Evolutionary conservation across 352 stramenopile species (phyloP), one percentile per base, ranked within the genome.

Genomic region (Phytophthora pistaciae): DNA sequence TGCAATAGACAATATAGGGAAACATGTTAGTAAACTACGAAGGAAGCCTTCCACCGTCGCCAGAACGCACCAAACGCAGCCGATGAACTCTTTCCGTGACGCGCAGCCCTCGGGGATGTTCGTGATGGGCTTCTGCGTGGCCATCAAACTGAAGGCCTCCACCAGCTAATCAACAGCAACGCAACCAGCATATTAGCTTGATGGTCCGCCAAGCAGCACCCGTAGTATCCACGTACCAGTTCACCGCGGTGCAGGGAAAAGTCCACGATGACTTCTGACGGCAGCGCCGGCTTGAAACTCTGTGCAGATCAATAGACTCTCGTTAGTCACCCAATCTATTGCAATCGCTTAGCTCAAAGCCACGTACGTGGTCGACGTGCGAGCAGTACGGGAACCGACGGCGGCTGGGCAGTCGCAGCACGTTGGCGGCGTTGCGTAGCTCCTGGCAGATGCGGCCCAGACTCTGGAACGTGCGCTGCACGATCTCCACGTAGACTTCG

Each of bases 191-290:
- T 0, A 9, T 44, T 29, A 16, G 29, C 54, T 55, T 50, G 33
- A 50, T 13, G 31, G 31, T 38, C 31, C 9, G 31, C 31, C 8
- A 38, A 38, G 31, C 25, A 46, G 9, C 50, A 20, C 27, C 48
- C 13, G 5, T 36, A 44, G 29, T 20, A 38, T 20, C 9, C 42
- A 70, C 62, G 54, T 56, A 96, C 88, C 77, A 96, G 56, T 69
- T 94, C 86, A 33, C 86, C 90, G 18, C 87, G 85, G 56, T 95
- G 84, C 42, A 96, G 85, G 9, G 90, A 96, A 59, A 95, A 94
- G 40, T 96, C 90, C 23, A 96, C 82, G 16, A 95, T 81, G 23
- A 95, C 74, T 68, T 95, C 88, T 1, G 79, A 78, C 9, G 88
- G 88, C 21, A 96, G 74, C 40, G 77, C 54, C 5, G 90, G 81